A percentile compares a stretch with the other conserved stretches of the same genome.
phyloP scores from a whole-genome alignment of 208 protist species.

The Wallacemonas sp. region DNA sequence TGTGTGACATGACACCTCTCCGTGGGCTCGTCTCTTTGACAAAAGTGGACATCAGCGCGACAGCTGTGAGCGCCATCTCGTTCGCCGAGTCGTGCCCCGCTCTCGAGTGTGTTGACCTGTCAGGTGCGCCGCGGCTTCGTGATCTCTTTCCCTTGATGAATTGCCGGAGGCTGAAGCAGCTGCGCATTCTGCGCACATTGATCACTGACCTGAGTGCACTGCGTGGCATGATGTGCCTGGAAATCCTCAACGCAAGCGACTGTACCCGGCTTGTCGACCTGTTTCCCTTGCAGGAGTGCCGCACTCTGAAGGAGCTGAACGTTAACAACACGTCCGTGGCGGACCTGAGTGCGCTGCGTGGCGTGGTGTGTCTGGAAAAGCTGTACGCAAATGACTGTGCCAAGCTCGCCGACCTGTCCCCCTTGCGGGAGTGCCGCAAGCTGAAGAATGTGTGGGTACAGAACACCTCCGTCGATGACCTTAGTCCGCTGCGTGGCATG shows the following conservation, averaged over 20 bases:
- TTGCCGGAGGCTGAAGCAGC: no score
- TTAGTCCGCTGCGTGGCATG: no score
- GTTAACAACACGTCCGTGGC: neutral
- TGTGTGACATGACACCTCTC: neutral
- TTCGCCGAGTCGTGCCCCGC: neutral
- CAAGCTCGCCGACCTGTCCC: no score
- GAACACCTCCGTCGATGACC: no score
- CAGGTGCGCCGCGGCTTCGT: no score
- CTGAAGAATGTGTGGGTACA: no score
- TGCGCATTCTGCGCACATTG: neutral
- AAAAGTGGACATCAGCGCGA: neutral
- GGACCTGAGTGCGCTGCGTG: neutral
- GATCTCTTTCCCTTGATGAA: no score
- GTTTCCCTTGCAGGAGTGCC: neutral
- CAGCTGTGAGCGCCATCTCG: neutral
- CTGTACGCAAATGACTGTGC: neutral
- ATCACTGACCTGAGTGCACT: no score
- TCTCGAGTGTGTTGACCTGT: no score
- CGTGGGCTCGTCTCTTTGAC: neutral
- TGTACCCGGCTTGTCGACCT: neutral
- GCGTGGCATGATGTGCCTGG: neutral
- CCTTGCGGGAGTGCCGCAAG: no score
- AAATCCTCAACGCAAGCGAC: neutral
- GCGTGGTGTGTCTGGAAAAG: neutral
- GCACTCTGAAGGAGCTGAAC: neutral